Base-by-base conservation (phyloP, 1,139 yeast genomes). In the Zygoascus hellenicus region DNA sequence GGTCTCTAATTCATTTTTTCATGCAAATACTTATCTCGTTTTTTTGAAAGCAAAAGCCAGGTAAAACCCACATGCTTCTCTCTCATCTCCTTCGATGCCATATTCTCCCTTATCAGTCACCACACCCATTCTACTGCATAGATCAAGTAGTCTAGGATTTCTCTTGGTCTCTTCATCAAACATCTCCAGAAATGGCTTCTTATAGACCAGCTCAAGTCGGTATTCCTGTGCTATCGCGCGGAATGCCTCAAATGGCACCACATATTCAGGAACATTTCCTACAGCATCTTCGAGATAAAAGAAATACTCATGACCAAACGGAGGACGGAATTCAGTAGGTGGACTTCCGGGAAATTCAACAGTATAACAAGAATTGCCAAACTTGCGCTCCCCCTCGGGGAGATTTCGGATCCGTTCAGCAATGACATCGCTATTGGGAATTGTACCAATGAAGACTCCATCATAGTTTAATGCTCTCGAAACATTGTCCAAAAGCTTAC, bases 191-290 rank as follows among this genome's bases (percentile, higher is more conserved):
- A 92, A 92, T 47, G 86, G 83, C 70, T 82, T 81, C 58, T 83
- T 83, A 58, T 80, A 79, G 50, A 82, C 76, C 51, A 94, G 68
- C 48, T 80, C 82, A 57, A 92, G 67, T 19, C 89, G 88, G 63
- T 81, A 85, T 52, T 88, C 95, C 62, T 83, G 90, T 43, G 96
- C 94, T 45, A 89, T 68, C 51, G 83, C 78, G 62, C 95, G 74
- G 51, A 92, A 77, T 0, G 84, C 78, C 59, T 92, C 97, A 67
- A 92, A 89, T 0, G 97, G 98, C 5, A 92, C 97, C n/a, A 92
- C 94, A 61, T 86, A 92, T 62, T 92, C 99, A 0, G 97, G 97
- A 7, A 92, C 97, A 59, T 92, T 83, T 54, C 88, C 97, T 43
- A 92, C 94, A 0, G 99, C 98, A 67, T 92, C 98, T 55, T 82